phyloP scores from a whole-genome alignment of 1,284 basidiomycete species.

The Puccinia triticina region DNA sequence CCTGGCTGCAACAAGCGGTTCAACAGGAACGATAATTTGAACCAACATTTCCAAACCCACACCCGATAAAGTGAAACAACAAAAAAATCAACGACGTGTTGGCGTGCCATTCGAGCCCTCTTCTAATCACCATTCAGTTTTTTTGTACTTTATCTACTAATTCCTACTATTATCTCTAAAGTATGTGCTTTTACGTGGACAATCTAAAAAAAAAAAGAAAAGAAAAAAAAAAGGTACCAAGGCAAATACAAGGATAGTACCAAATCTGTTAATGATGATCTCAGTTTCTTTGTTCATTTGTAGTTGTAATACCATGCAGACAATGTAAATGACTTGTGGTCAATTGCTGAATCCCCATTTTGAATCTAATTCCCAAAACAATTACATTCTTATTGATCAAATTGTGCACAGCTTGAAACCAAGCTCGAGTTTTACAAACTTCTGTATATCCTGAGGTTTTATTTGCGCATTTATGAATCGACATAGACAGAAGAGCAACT shows the following conservation, averaged over 20 bases:
- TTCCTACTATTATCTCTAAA: too few relatives aligned
- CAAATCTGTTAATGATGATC: neutral
- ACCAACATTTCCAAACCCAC: constrained; percentile 20
- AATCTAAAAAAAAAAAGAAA: neutral
- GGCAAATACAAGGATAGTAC: neutral
- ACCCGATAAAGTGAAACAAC: neutral
- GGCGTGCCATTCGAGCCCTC: neutral
- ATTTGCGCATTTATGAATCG: too few relatives aligned
- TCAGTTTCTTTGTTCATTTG: neutral
- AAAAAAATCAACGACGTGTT: neutral
- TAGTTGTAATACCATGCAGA: neutral
- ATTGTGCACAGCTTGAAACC: neutral
- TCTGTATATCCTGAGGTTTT: too few relatives aligned
- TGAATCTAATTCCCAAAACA: neutral
- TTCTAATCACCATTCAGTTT: neutral
- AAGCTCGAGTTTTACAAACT: too few relatives aligned
- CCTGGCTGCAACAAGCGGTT: neutral
- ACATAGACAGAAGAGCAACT: too few relatives aligned
- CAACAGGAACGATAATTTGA: constrained; percentile 24
- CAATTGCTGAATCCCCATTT: neutral
- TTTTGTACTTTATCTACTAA: neutral
- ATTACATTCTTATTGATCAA: neutral
- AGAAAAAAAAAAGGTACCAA: neutral
- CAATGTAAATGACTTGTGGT: neutral
- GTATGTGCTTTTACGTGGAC: neutral